A percentile compares a stretch with the other conserved stretches of the same genome.
Evolutionary conservation across 306 rosid species (phyloP).

Genomic region (Hippophae rhamnoides): DNA sequence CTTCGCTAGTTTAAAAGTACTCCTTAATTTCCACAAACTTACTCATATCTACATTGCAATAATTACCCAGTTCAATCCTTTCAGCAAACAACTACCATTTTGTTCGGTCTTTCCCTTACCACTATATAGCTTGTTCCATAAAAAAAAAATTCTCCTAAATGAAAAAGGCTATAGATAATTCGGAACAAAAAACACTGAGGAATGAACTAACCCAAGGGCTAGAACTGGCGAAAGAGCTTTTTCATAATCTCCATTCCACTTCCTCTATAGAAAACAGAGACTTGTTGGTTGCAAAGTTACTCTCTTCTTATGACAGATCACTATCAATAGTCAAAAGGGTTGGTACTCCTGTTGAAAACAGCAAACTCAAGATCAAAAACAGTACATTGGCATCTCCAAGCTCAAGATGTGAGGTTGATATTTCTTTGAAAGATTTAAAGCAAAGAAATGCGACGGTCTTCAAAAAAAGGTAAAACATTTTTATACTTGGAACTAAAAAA

Average conservation of each 20-base stretch:
- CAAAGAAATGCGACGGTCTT: slow-evolving; percentile 25
- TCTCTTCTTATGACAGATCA: slow-evolving; percentile 45
- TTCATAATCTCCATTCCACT: slow-evolving; percentile 24
- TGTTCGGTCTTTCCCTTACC: slow-evolving; percentile 1
- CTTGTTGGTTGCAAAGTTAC: slow-evolving; percentile 39
- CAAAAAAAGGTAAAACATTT: slow-evolving; percentile 50
- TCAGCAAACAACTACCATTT: neutral
- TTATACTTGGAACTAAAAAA: neutral
- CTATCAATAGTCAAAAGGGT: slow-evolving; percentile 28
- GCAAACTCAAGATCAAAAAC: slow-evolving; percentile 4
- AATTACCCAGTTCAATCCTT: no score
- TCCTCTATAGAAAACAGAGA: slow-evolving; percentile 31
- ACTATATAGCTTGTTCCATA: neutral
- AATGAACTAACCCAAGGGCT: slow-evolving; percentile 52
- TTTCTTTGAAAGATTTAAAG: slow-evolving; percentile 28
- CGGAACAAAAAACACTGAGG: slow-evolving; percentile 33
- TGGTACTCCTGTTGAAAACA: slow-evolving; percentile 18
- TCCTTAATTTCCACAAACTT: neutral
- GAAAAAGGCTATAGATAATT: slow-evolving; percentile 26
- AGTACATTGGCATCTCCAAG: slow-evolving; percentile 27
- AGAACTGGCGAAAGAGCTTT: slow-evolving; percentile 49
- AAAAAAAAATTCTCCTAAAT: neutral
- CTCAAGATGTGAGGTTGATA: slow-evolving; percentile 41
- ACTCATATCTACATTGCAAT: neutral
- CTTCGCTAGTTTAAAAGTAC: neutral